phyloP scores from a whole-genome alignment of 2,329 filamentous ascomycete genomes.

The Rutstroemia sp. region DNA sequence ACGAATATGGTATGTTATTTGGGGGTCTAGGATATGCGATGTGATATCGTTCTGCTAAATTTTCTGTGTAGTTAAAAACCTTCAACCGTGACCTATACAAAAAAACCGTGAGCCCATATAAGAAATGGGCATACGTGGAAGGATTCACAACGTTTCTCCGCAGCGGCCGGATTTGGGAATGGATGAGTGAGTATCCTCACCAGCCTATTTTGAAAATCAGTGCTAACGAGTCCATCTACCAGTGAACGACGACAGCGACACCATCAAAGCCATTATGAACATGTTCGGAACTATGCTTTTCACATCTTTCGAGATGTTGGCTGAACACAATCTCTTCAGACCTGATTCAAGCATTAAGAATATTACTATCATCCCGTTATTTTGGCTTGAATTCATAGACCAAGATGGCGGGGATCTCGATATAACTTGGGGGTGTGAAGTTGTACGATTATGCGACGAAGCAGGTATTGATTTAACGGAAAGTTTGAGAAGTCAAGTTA shows the following conservation, averaged over 20 bases:
- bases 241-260: slow-evolving; percentile 16
- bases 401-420: slow-evolving; percentile 41
- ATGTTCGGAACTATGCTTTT: slow-evolving; percentile 53
- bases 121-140: slow-evolving; percentile 20
- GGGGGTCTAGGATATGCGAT: too few species aligned
- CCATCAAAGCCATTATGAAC: slow-evolving; percentile 28
- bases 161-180: slow-evolving; percentile 6
- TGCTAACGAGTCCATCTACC: background rate
- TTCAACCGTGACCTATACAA: slow-evolving; percentile 17
- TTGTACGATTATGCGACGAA: slow-evolving; percentile 27
- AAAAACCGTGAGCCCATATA: slow-evolving; percentile 13
- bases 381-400: slow-evolving; percentile 38
- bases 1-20: slow-evolving; percentile 13
- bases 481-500: slow-evolving; percentile 13
- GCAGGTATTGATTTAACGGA: slow-evolving; percentile 14
- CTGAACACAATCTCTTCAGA: slow-evolving; percentile 25
- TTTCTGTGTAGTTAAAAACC: slow-evolving; percentile 12
- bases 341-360: slow-evolving; percentile 40
- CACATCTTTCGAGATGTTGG: slow-evolving; percentile 45
- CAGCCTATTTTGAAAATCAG: background rate
- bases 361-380: slow-evolving; percentile 39
- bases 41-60: background rate
- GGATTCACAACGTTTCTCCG: slow-evolving; percentile 12
- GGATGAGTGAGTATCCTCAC: slow-evolving; percentile 8
- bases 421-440: slow-evolving; percentile 46